These are phyloP conservation scores for Capniomyces stellatus DNA, from an alignment of 371 early-diverging fungal species.

Conservation along the genomic window DNA sequence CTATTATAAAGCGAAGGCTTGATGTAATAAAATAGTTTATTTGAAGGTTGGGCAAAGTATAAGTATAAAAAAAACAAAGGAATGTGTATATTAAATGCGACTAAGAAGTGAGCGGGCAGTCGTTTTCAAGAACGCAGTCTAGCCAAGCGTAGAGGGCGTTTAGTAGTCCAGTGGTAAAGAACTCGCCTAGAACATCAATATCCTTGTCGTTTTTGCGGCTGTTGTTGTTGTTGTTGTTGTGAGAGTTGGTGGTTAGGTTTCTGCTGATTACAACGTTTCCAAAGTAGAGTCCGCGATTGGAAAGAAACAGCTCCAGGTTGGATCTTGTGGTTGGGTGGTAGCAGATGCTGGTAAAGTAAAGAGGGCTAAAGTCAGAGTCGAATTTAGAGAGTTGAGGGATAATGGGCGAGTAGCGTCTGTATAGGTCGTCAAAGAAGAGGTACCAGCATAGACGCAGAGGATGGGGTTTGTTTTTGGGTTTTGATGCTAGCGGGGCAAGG, in stretches of 20 bases:
- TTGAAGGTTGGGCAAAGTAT: too few species aligned
- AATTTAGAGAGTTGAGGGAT: slow-evolving; percentile 21
- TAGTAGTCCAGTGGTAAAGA: background rate
- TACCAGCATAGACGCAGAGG: slow-evolving; percentile 29
- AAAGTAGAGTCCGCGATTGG: slow-evolving; percentile 21
- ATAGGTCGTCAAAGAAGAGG: slow-evolving; percentile 42
- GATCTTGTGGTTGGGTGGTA: slow-evolving; percentile 34
- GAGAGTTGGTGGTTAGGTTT: background rate
- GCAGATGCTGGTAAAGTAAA: slow-evolving; percentile 32
- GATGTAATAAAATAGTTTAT: too few species aligned
- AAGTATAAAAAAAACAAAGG: too few species aligned
- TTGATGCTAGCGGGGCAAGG: slow-evolving; percentile 12
- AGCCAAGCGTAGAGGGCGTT: slow-evolving; percentile 3
- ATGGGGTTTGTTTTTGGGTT: slow-evolving; percentile 16
- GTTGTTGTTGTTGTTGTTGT: background rate
- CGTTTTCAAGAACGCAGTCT: background rate
- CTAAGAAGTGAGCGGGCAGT: too few species aligned
- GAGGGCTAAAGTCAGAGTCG: slow-evolving; percentile 33
- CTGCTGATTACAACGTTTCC: background rate
- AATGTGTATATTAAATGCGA: too few species aligned
- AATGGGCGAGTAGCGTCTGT: slow-evolving; percentile 28
- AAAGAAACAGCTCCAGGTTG: slow-evolving; percentile 30
- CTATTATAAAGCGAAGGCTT: too few species aligned
- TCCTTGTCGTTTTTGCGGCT: background rate
- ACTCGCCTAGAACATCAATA: too few species aligned